phyloP scores from a whole-genome alignment of 306 rosid genomes.

The Pachyrhizus erosus region DNA sequence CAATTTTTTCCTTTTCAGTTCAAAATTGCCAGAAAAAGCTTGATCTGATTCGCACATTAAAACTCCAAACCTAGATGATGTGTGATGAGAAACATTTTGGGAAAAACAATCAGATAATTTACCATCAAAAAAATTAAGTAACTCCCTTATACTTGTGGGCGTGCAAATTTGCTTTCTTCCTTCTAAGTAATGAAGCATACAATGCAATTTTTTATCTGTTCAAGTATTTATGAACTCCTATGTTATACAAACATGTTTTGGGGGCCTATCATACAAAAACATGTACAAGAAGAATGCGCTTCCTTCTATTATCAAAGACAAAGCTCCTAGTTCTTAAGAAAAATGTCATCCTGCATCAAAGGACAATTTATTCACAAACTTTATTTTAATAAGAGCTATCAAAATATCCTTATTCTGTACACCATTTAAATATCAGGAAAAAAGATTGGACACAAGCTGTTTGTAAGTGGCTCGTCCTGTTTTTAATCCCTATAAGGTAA shows the following conservation, averaged over 20 bases:
- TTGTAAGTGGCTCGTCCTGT: neutral
- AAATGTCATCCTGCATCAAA: constrained; percentile 6
- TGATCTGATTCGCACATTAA: neutral
- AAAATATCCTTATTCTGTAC: neutral
- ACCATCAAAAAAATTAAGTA: constrained; percentile 1
- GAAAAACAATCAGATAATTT: neutral
- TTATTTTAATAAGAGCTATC: neutral
- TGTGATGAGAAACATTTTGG: neutral
- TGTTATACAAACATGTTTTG: neutral
- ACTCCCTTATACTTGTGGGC: neutral
- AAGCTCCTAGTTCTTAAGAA: neutral
- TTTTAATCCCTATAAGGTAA: neutral
- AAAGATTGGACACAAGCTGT: neutral
- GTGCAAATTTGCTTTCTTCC: constrained; percentile 16
- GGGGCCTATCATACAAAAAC: neutral
- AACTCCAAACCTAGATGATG: neutral
- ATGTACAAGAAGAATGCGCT: constrained; percentile 3
- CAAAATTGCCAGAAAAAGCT: neutral
- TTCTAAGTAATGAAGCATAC: neutral
- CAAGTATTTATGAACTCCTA: neutral
- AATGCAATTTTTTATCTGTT: neutral
- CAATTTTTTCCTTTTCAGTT: neutral
- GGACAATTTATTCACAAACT: neutral
- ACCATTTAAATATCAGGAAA: neutral
- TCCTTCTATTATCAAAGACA: constrained; percentile 3